A percentile compares a stretch with the other conserved stretches of the same genome.
These are phyloP conservation scores for Fusarium chaquense DNA, from an alignment of 2,329 filamentous ascomycete species.

Conservation along the genomic window DNA sequence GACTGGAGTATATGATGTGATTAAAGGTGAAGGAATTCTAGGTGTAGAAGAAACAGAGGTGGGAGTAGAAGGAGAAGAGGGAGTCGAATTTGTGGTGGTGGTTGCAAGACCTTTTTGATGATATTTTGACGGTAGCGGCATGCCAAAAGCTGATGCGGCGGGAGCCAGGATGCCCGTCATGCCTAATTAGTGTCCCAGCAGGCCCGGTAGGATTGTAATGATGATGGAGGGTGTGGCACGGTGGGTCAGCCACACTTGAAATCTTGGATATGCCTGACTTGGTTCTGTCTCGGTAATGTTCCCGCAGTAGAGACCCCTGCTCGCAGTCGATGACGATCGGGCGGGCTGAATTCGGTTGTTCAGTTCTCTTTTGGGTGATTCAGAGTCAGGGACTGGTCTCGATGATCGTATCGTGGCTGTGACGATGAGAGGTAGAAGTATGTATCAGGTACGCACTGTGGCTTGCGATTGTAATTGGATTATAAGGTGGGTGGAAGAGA, in stretches of 20 bases:
- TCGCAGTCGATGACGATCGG: slow-evolving; percentile 38
- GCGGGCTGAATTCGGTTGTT: slow-evolving; percentile 38
- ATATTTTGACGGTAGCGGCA: slow-evolving; percentile 48
- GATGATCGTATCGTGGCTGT: slow-evolving; percentile 38
- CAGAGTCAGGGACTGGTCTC: slow-evolving; percentile 12
- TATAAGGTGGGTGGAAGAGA: background rate
- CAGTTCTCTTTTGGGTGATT: slow-evolving; percentile 18
- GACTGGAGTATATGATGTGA: slow-evolving; percentile 11
- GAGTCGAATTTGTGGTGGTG: slow-evolving; percentile 21
- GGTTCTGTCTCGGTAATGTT: slow-evolving; percentile 11
- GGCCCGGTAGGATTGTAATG: background rate
- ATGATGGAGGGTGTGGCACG: slow-evolving; percentile 37
- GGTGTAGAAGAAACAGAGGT: slow-evolving; percentile 32
- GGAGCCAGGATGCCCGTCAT: slow-evolving; percentile 53
- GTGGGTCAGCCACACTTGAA: slow-evolving; percentile 42
- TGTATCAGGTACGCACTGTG: slow-evolving; percentile 20
- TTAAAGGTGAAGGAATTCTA: slow-evolving; percentile 18
- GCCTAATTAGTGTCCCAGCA: slow-evolving; percentile 6
- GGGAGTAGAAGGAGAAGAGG: slow-evolving; percentile 33
- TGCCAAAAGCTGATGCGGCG: slow-evolving; percentile 53
- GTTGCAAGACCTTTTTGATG: slow-evolving; percentile 41
- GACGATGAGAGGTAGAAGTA: slow-evolving; percentile 6
- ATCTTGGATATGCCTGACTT: slow-evolving; percentile 32
- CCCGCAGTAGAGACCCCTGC: slow-evolving; percentile 9
- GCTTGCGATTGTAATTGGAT: background rate